Conservation (phyloP, 2,329 filamentous ascomycete genomes). For the Penicillium sumatraense region DNA sequence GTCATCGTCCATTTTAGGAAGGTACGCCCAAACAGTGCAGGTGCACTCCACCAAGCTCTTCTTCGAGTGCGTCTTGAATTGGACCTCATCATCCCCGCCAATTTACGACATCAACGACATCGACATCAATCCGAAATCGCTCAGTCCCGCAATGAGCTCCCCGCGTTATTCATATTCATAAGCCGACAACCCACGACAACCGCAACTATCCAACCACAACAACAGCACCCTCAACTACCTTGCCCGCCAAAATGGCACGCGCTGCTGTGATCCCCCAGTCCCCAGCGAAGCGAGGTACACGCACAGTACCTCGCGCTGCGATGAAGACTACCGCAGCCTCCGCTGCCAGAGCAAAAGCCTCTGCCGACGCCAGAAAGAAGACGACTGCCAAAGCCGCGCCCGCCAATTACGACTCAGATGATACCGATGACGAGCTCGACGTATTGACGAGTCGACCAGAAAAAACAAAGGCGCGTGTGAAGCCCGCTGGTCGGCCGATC, state of each 20-base stretch:
- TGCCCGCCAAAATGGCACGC: conserved; percentile 24
- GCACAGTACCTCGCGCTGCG: conserved; percentile 21
- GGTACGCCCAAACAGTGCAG: conserved; percentile 19
- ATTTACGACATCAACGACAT: conserved; percentile 9
- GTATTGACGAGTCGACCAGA: conserved; percentile 20
- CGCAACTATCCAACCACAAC: conserved; percentile 4
- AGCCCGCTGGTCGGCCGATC: conserved; percentile 11
- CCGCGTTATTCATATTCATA: background rate
- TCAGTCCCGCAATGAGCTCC: conserved; percentile 22
- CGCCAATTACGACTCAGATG: conserved; percentile 22
- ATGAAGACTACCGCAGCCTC: conserved; percentile 7
- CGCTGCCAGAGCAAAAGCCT: conserved; percentile 16
- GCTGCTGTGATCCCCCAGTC: conserved; percentile 28
- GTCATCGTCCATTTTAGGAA: background rate
- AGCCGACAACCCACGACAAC: conserved; percentile 4
- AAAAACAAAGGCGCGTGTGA: conserved; percentile 16
- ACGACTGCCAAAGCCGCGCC: background rate
- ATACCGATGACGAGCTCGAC: conserved; percentile 28
- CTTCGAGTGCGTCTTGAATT: conserved; percentile 17
- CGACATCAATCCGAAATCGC: conserved; percentile 3
- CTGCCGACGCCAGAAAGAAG: conserved; percentile 19
- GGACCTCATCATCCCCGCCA: conserved; percentile 2
- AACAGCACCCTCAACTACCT: conserved; percentile 4
- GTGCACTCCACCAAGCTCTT: conserved; percentile 16
- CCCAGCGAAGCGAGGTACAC: conserved; percentile 22